Base-by-base conservation (phyloP, 305 asterid species). In the Fraxinus albicans region DNA sequence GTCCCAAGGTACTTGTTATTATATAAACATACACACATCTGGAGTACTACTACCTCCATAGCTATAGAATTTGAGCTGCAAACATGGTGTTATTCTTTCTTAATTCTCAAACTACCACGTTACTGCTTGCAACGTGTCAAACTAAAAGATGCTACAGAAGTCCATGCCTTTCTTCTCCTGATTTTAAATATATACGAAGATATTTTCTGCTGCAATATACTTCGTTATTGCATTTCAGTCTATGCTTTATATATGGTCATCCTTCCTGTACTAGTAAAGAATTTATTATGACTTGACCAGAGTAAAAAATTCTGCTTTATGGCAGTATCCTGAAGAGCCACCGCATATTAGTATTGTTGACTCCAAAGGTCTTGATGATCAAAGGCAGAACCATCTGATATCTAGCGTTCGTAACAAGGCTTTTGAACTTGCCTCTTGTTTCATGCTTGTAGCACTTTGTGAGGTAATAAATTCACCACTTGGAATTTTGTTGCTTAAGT, bases 401-500 rank as follows among this genome's bases (percentile, higher is more conserved):
- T 78, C 91, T 76, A 83, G 94, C 84, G 87, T 95, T 31, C 77
- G 85, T 78, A 87, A 85, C 83, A 93, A 88, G 92, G 94, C 95
- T 78, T 78, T 74, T 74, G 98, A 92, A 76, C 92, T 96, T 55
- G 86, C 93, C 76, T 93, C 97, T 2, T 93, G 90, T 90, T 87
- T 89, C 78, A 94, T 96, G 98, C 94, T 96, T 38, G 95, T 96
- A 81, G 93, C 98, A 75, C 98, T 94, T 60, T 95, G 97, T 84
- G 99, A 96, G 98, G 99, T 95, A 90, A 81, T 58, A 55, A 67
- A 63, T 19, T 73, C 21, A 70, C 83, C 15, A 21, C 77, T 86
- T 80, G 44, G 17, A 47, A 73, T 80, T 76, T 67, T 15, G 47
- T 81, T 79, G 34, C 73, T 85, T 83, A 19, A 55, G 76, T 40